These are phyloP conservation scores for Pichia ethanolica DNA, from an alignment of 805 yeast species.

Conservation along the genomic window DNA sequence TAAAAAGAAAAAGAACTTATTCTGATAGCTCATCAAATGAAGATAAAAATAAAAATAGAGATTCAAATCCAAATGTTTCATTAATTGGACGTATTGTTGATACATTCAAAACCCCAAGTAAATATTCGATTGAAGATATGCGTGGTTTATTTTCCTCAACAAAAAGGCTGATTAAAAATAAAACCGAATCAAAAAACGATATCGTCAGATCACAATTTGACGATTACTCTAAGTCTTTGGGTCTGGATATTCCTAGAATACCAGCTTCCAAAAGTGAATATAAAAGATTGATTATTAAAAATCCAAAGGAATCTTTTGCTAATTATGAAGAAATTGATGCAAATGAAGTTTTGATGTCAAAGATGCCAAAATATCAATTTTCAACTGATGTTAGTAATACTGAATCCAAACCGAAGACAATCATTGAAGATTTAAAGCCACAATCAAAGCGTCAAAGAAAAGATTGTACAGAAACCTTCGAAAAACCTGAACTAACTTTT, in stretches of 20 bases:
- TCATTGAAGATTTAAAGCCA: conserved; percentile 2
- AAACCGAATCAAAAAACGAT: neutral
- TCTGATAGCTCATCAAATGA: conserved; percentile 15
- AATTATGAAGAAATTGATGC: conserved; percentile 26
- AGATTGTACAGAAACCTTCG: neutral
- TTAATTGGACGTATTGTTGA: conserved; percentile 10
- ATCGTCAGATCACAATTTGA: neutral
- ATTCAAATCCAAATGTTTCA: neutral
- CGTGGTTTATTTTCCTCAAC: conserved; percentile 27
- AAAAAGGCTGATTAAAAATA: neutral
- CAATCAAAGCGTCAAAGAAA: neutral
- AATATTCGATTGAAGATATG: conserved; percentile 20
- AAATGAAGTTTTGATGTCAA: conserved; percentile 20
- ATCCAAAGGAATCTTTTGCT: conserved; percentile 20
- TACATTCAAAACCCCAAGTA: conserved; percentile 17
- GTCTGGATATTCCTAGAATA: conserved; percentile 4
- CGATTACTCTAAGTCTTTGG: neutral
- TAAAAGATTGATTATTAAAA: conserved; percentile 20
- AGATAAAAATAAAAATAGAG: neutral
- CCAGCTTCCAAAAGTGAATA: conserved; percentile 19
- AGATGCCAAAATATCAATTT: neutral
- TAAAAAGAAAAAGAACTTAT: conserved; percentile 19
- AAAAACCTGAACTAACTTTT: neutral
- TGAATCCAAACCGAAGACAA: neutral
- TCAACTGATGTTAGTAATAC: neutral